phyloP scores from a whole-genome alignment of 2,329 filamentous ascomycete species.

The Penicillium sp. region DNA sequence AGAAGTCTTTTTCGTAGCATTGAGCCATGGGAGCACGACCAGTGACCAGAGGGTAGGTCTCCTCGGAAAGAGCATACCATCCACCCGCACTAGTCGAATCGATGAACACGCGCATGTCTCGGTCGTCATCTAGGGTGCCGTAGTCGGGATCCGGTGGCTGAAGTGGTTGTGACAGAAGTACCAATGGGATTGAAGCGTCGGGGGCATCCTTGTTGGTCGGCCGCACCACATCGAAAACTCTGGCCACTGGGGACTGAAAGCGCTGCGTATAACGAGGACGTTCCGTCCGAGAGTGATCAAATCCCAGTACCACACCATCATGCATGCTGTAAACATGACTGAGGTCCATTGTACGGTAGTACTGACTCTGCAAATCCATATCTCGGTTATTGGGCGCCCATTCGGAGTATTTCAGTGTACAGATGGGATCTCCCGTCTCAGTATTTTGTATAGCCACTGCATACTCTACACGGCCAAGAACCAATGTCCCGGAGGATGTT shows the following conservation, averaged over 20 bases:
- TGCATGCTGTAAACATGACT: conserved; percentile 86
- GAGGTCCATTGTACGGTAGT: conserved; percentile 75
- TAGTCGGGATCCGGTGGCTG: conserved; percentile 55
- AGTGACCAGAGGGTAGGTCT: conserved; percentile 80
- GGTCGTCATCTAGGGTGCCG: conserved; percentile 45
- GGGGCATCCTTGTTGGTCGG: conserved; percentile 65
- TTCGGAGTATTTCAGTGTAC: conserved; percentile 88
- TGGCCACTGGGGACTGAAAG: conserved; percentile 74
- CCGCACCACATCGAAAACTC: conserved; percentile 84
- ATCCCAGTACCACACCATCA: conserved; percentile 79
- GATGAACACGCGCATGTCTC: conserved; percentile 71
- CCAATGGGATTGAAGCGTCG: conserved; percentile 65
- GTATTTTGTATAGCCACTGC: conserved; percentile 79
- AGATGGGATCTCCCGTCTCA: conserved; percentile 72
- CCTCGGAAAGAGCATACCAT: conserved; percentile 92
- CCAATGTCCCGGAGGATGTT: conserved; percentile 70
- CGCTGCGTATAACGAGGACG: conserved; percentile 65
- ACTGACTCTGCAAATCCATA: conserved; percentile 80
- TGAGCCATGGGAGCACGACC: conserved; percentile 61
- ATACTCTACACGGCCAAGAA: conserved; percentile 84
- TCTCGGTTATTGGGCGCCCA: conserved; percentile 94
- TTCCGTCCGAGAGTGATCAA: conserved; percentile 63
- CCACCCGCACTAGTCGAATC: conserved; percentile 83
- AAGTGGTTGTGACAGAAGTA: conserved; percentile 81
- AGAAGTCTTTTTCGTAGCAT: conserved; percentile 56